Percentiles rank a stretch among this genome's conserved stretches.
These are phyloP conservation scores for Withania somnifera DNA, from an alignment of 305 asterid species.

Conservation along the genomic window DNA sequence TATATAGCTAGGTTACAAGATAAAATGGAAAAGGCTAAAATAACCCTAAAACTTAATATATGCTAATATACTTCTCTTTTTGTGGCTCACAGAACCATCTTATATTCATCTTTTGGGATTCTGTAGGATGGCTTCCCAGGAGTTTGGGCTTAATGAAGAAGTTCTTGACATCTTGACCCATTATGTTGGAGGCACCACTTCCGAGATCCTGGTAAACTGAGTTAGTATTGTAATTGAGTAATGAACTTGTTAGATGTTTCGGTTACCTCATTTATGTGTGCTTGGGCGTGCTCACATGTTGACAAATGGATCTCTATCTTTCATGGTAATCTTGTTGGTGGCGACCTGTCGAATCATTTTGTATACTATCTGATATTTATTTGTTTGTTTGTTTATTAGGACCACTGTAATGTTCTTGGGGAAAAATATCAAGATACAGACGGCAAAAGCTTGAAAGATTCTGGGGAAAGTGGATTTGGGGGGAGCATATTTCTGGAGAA, in stretches of 20 bases:
- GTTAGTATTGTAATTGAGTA: conserved; percentile 1
- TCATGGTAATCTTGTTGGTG: not conserved
- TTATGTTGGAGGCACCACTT: conserved; percentile 75
- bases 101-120: not conserved
- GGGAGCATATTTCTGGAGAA: conserved; percentile 38
- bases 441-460: conserved; percentile 18
- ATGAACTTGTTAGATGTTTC: not conserved
- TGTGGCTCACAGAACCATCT: not conserved
- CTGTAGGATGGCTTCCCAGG: conserved; percentile 63
- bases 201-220: conserved; percentile 64
- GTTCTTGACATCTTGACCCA: conserved; percentile 55
- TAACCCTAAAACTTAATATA: too few relatives aligned
- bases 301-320: not conserved
- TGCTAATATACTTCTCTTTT: too few relatives aligned
- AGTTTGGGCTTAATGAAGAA: conserved; percentile 47
- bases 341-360: not conserved
- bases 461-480: conserved; percentile 31
- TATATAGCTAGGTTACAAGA: too few relatives aligned
- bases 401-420: conserved; percentile 63
- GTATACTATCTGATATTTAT: not conserved
- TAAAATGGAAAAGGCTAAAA: too few relatives aligned
- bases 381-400: conserved; percentile 36
- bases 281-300: not conserved
- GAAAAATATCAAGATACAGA: conserved; percentile 36
- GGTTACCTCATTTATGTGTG: not conserved